These are phyloP conservation scores for Pythium aristosporum DNA, from an alignment of 352 stramenopile genomes.

Conservation along the genomic window DNA sequence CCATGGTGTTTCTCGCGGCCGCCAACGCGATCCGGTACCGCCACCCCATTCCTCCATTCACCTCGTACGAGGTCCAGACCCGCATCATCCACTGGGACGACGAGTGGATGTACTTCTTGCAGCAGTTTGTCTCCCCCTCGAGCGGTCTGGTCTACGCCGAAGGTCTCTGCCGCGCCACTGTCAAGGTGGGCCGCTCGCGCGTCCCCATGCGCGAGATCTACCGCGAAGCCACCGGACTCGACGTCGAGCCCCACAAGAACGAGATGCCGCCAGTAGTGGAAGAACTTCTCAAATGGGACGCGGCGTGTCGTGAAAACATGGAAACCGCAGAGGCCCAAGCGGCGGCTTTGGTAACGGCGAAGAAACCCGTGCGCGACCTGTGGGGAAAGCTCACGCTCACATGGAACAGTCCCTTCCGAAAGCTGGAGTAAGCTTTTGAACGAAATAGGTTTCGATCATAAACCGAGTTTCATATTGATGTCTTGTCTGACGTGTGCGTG, in stretches of 20 bases:
- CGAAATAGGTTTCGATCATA: not conserved
- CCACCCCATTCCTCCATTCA: conserved; percentile 33
- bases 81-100: conserved; percentile 35
- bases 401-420: conserved; percentile 31
- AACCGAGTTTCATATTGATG: conserved; percentile 2
- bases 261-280: conserved; percentile 30
- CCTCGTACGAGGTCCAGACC: conserved; percentile 36
- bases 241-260: conserved; percentile 5
- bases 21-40: conserved; percentile 48
- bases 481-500: not conserved
- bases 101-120: conserved; percentile 34
- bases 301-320: conserved; percentile 31
- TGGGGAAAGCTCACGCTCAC: conserved; percentile 21
- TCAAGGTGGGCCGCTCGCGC: conserved; percentile 27
- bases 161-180: conserved; percentile 26
- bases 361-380: conserved; percentile 13
- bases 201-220: conserved; percentile 20
- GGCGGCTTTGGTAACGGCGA: not conserved
- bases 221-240: conserved; percentile 14
- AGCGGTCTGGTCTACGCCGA: conserved; percentile 36
- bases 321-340: conserved; percentile 27
- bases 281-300: conserved; percentile 38
- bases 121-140: conserved; percentile 33
- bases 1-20: conserved; percentile 53
- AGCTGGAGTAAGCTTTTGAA: not conserved